Evolutionary conservation across 768 basidiomycete genomes (phyloP), one percentile per base, ranked within the genome.

Genomic region (Cubamyces sp.): DNA sequence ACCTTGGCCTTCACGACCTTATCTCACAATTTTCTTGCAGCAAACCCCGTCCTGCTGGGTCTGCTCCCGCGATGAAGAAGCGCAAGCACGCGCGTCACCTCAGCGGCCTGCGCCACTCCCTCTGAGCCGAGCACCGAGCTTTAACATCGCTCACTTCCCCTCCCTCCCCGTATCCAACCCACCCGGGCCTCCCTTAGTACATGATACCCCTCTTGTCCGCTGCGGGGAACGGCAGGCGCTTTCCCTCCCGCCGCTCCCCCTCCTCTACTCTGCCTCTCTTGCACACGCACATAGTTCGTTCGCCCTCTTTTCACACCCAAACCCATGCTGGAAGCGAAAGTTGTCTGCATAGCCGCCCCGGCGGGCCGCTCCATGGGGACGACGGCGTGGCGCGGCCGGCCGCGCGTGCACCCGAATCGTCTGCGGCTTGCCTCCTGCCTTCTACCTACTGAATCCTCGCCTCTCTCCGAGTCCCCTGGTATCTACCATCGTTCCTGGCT

Each of bases 11-110:
- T 14, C 5, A n/a, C 39, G 19, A 11, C 30, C 18, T 15, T 45
- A 5, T 15, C 56, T 57, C 19, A 57, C 47, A 8, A 21, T 0
- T 23, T 3, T 16, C 12, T 25, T 15, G 12, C 12, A 58, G 57
- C 57, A 50, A 51, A 51, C 21, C 41, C 9, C 57, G 57, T n/a
- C 57, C 49, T 4, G 42, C 48, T 23, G 57, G 46, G 0, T n/a
- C 19, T n/a, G 19, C 49, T 30, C 15, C 46, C 15, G 34, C 28
- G 21, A 25, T 23, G 25, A 43, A n/a, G 60, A 64, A 64, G 63
- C 63, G 62, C 52, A 28, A 37, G 28, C 62, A 64, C 28, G 63
- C 58, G 26, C 63, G 63, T 21, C 63, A 56, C 52, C 58, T 64
- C 34, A 21, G 40, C 15, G 62, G 45, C 47, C 39, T 34, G 16